Percentiles rank a stretch among this genome's conserved stretches.
Conservation (phyloP, 108 stramenopile genomes). For the Epithemia pelagica region DNA sequence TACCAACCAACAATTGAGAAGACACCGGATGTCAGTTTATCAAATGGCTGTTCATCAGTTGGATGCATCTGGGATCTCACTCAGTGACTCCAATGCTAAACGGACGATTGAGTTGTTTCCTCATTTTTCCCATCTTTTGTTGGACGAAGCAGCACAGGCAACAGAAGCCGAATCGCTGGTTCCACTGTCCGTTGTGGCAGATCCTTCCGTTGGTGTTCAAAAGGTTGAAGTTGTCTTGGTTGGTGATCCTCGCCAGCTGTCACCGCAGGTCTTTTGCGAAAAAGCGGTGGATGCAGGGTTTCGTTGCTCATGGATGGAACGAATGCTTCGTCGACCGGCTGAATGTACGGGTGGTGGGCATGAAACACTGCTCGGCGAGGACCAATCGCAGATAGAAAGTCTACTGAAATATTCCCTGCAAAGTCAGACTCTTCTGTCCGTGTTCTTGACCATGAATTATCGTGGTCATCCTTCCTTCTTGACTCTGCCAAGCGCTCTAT, state of each 20-base stretch:
- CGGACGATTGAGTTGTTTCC: not conserved
- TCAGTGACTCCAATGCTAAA: not conserved
- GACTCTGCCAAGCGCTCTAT: slow-evolving; percentile 54
- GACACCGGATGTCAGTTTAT: slow-evolving; percentile 14
- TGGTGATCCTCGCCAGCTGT: slow-evolving; percentile 60
- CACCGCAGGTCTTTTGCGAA: slow-evolving; percentile 39
- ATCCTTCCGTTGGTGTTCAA: slow-evolving; percentile 34
- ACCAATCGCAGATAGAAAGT: slow-evolving; percentile 7
- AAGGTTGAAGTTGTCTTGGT: slow-evolving; percentile 54
- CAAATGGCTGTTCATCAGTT: slow-evolving; percentile 10
- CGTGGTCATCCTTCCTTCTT: slow-evolving; percentile 57
- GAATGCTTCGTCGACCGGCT: slow-evolving; percentile 53
- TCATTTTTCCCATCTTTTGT: slow-evolving; percentile 66
- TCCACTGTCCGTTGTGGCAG: slow-evolving; percentile 61
- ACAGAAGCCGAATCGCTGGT: slow-evolving; percentile 62
- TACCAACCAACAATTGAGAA: slow-evolving; percentile 50
- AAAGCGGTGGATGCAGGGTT: slow-evolving; percentile 24
- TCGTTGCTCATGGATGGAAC: slow-evolving; percentile 50
- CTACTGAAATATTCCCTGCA: slow-evolving; percentile 16
- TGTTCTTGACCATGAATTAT: slow-evolving; percentile 55
- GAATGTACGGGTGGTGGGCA: slow-evolving; percentile 45
- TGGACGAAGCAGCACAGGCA: slow-evolving; percentile 79
- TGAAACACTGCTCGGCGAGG: slow-evolving; percentile 37
- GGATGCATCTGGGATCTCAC: not conserved
- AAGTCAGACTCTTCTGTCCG: slow-evolving; percentile 33